A percentile compares a stretch with the other conserved stretches of the same genome.
Evolutionary conservation across 805 yeast species (phyloP).

Genomic region (Gaillardinia entomophila): DNA sequence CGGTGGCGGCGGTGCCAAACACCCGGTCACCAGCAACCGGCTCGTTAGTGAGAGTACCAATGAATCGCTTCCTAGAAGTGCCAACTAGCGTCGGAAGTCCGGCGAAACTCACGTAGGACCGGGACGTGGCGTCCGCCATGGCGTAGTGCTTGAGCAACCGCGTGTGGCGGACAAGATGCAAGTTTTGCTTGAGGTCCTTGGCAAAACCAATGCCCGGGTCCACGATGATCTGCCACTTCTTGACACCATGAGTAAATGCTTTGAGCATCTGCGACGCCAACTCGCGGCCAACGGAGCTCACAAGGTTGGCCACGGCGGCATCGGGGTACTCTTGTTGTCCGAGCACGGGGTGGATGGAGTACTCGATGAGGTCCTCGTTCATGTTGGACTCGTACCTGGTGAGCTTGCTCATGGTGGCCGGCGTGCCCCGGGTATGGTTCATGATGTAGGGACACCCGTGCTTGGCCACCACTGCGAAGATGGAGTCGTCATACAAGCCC

Average conservation of each 20-base stretch:
- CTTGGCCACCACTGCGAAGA: constrained; percentile 66
- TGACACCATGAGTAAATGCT: constrained; percentile 61
- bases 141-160: constrained; percentile 45
- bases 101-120: constrained; percentile 36
- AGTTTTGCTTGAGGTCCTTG: constrained; percentile 67
- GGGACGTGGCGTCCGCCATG: constrained; percentile 7
- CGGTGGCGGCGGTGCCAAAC: constrained; percentile 70
- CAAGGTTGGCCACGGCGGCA: constrained; percentile 27
- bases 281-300: constrained; percentile 62
- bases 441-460: constrained; percentile 71
- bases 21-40: constrained; percentile 55
- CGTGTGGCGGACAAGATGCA: constrained; percentile 54
- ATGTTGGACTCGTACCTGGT: constrained; percentile 46
- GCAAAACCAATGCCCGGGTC: constrained; percentile 99
- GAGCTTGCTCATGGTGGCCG: constrained; percentile 61
- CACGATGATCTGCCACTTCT: constrained; percentile 83
- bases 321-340: constrained; percentile 15
- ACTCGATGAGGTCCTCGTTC: constrained; percentile 33
- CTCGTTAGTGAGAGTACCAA: constrained; percentile 67
- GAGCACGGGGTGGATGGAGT: constrained; percentile 18
- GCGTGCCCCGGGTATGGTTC: constrained; percentile 82
- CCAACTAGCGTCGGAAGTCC: constrained; percentile 73
- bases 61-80: constrained; percentile 81
- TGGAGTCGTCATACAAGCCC: constrained; percentile 62
- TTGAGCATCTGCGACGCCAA: constrained; percentile 46